Conservation (phyloP, 2,329 filamentous ascomycete species). For the Paraphoma sp. region DNA sequence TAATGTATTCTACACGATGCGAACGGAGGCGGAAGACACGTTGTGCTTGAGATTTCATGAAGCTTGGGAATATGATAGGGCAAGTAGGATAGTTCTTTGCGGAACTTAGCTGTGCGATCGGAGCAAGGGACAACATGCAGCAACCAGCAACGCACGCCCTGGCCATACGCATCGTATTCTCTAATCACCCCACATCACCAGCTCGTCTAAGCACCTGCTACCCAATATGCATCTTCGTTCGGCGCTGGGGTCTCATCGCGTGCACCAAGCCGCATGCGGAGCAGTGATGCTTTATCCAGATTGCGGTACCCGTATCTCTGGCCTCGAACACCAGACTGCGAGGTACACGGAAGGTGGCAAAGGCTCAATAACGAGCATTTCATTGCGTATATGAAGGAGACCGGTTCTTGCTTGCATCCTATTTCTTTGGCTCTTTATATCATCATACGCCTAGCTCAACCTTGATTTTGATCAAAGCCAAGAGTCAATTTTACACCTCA, state of each 20-base stretch:
- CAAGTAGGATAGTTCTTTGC: neutral
- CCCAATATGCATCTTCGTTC: slow-evolving; percentile 8
- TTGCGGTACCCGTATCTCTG: slow-evolving; percentile 17
- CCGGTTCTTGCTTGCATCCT: slow-evolving; percentile 6
- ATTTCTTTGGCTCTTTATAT: slow-evolving; percentile 5
- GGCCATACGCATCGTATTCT: slow-evolving; percentile 3
- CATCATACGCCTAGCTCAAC: slow-evolving; percentile 1
- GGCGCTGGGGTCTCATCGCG: slow-evolving; percentile 5
- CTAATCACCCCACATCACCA: slow-evolving; percentile 10
- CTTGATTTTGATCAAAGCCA: slow-evolving; percentile 7
- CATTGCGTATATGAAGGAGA: slow-evolving; percentile 15
- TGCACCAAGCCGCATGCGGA: slow-evolving; percentile 7
- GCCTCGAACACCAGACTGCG: slow-evolving; percentile 15
- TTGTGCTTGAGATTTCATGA: neutral
- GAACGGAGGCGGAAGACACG: neutral
- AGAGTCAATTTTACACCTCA: slow-evolving; percentile 1
- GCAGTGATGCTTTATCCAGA: slow-evolving; percentile 22
- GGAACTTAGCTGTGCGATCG: neutral
- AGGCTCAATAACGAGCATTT: slow-evolving; percentile 7
- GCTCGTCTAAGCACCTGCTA: slow-evolving; percentile 8
- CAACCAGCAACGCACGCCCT: neutral
- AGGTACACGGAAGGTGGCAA: slow-evolving; percentile 11
- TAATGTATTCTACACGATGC: neutral
- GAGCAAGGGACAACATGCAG: neutral
- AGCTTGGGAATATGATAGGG: neutral